phyloP scores from a whole-genome alignment of 192 early-diverging fungal genomes.

The Gaertneriomyces semiglobifer region DNA sequence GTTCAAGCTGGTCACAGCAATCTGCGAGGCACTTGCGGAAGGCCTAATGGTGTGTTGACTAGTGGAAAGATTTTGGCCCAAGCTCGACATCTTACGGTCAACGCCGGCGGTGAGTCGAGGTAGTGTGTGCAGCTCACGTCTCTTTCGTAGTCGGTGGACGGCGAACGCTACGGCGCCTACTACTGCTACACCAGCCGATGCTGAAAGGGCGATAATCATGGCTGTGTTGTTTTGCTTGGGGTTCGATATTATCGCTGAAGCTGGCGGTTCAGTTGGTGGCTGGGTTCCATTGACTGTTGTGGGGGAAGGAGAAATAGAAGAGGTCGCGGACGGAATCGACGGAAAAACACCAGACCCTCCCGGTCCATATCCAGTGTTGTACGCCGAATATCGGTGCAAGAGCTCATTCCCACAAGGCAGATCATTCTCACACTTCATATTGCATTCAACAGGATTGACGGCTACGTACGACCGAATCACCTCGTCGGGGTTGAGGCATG shows the following conservation, averaged over 20 bases:
- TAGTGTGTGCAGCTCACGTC: neutral
- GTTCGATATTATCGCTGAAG: neutral
- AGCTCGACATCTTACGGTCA: neutral
- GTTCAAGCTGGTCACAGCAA: neutral
- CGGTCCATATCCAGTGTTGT: neutral
- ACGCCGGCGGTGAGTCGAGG: constrained; percentile 5
- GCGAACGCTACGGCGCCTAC: neutral
- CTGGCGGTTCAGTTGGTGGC: neutral
- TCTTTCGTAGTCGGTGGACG: constrained; percentile 5
- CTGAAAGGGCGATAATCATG: neutral
- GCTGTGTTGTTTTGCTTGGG: neutral
- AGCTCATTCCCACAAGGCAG: constrained; percentile 6
- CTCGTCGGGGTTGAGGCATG: neutral
- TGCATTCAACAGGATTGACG: constrained; percentile 3
- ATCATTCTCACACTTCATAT: neutral
- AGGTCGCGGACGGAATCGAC: neutral
- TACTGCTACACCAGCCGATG: neutral
- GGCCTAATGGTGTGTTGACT: neutral
- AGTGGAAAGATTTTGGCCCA: neutral
- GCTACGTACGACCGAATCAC: neutral
- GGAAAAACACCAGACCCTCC: neutral
- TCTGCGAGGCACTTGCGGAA: too few relatives aligned
- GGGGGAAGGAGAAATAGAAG: neutral
- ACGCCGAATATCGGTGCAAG: neutral
- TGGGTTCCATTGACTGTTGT: neutral